These are phyloP conservation scores for Diospyros kaki DNA, from an alignment of 148 eudicot species.

Conservation along the genomic window DNA sequence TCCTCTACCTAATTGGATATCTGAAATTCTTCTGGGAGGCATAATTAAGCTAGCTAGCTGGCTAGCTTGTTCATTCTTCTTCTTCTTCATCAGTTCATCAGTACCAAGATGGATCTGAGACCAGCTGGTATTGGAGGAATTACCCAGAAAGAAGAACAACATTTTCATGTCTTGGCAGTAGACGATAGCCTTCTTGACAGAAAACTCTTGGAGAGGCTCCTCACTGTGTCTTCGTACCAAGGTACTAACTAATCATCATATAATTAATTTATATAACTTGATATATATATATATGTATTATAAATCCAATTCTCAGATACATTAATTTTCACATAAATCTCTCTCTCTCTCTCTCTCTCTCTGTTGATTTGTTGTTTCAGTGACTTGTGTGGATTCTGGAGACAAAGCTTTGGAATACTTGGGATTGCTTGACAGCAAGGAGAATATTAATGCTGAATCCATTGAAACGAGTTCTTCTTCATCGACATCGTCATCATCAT, in stretches of 20 bases:
- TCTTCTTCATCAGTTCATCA: background rate
- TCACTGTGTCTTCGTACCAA: constrained; percentile 51
- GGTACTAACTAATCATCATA: constrained; percentile 18
- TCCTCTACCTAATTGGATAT: background rate
- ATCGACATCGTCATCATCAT: too few species aligned
- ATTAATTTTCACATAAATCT: too few species aligned
- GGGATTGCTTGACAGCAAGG: constrained; percentile 32
- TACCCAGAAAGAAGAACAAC: constrained; percentile 7
- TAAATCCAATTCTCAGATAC: too few species aligned
- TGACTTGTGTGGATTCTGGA: constrained; percentile 59
- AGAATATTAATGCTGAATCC: background rate
- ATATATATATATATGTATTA: background rate
- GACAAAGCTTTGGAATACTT: constrained; percentile 56
- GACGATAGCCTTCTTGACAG: constrained; percentile 58
- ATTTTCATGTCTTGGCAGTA: constrained; percentile 57
- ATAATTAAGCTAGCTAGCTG: too few species aligned
- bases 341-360: constrained; percentile 4
- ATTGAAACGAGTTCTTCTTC: constrained; percentile 7
- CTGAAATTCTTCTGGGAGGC: background rate
- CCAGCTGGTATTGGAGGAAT: background rate
- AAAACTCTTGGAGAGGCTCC: constrained; percentile 54
- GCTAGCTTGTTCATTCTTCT: too few species aligned
- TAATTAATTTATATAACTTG: background rate
- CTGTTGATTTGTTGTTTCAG: constrained; percentile 21
- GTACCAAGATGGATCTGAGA: constrained; percentile 14